These are phyloP conservation scores for Penicillium malachiteum DNA, from an alignment of 495 filamentous ascomycete genomes.

Conservation along the genomic window DNA sequence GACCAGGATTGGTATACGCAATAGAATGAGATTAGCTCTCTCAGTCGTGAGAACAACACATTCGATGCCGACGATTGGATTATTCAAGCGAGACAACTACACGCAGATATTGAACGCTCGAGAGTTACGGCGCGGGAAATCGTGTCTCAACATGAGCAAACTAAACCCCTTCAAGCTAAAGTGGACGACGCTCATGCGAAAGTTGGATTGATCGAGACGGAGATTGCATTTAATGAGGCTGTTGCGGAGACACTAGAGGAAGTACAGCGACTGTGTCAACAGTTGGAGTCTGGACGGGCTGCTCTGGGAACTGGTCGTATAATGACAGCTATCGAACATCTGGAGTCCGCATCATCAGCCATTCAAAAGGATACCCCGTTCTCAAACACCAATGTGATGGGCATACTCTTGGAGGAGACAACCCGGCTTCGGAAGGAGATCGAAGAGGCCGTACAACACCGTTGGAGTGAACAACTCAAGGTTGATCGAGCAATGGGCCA, in stretches of 20 bases:
- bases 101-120: constrained; percentile 74
- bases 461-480: constrained; percentile 54
- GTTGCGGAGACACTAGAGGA: constrained; percentile 61
- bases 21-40: constrained; percentile 66
- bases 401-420: constrained; percentile 33
- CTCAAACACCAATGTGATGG: constrained; percentile 40
- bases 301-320: constrained; percentile 48
- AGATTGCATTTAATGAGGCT: constrained; percentile 73
- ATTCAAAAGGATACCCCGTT: constrained; percentile 33
- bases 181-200: constrained; percentile 68
- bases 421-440: constrained; percentile 34
- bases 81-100: constrained; percentile 75
- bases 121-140: constrained; percentile 72
- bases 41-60: constrained; percentile 66
- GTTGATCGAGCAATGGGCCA: constrained; percentile 49
- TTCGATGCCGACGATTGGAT: constrained; percentile 85
- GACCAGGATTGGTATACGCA: background rate
- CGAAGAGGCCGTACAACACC: constrained; percentile 27
- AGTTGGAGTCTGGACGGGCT: constrained; percentile 46
- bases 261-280: constrained; percentile 47
- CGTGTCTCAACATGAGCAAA: constrained; percentile 65
- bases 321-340: constrained; percentile 55
- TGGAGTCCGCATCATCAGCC: constrained; percentile 53
- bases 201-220: constrained; percentile 66
- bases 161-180: constrained; percentile 54